A percentile compares a stretch with the other conserved stretches of the same genome.
Conservation (phyloP, 805 yeast genomes). For the Ascoidea asiatica region DNA sequence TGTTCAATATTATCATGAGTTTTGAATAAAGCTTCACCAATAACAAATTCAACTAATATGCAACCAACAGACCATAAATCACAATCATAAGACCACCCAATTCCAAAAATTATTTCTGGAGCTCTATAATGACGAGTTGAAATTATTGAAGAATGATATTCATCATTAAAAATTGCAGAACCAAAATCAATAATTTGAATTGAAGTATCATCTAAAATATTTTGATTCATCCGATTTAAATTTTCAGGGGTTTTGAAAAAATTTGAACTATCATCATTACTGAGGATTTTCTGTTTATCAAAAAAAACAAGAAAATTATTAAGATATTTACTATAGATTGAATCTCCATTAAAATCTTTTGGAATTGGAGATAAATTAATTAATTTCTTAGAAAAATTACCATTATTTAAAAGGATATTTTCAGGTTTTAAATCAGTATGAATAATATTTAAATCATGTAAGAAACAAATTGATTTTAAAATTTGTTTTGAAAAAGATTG, state of each 20-base stretch:
- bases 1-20: slow-evolving; percentile 94
- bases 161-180: slow-evolving; percentile 88
- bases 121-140: slow-evolving; percentile 96
- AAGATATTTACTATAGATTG: too few species aligned
- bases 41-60: slow-evolving; percentile 76
- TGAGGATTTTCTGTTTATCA: neutral
- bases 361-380: neutral
- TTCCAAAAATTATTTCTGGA: slow-evolving; percentile 86
- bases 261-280: slow-evolving; percentile 1
- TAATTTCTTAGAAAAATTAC: slow-evolving; percentile 25
- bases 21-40: slow-evolving; percentile 89
- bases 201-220: slow-evolving; percentile 59
- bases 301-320: too few species aligned
- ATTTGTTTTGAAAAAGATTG: slow-evolving; percentile 82
- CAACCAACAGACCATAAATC: slow-evolving; percentile 97
- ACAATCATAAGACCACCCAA: slow-evolving; percentile 96
- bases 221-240: slow-evolving; percentile 15
- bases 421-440: slow-evolving; percentile 98
- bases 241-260: slow-evolving; percentile 7
- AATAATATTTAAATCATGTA: slow-evolving; percentile 80
- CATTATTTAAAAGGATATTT: slow-evolving; percentile 61
- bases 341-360: too few species aligned
- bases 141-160: slow-evolving; percentile 83
- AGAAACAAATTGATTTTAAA: slow-evolving; percentile 69
- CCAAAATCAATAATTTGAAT: slow-evolving; percentile 94